Conservation (phyloP, 1,284 basidiomycete species). For the Sutorius eximius region DNA sequence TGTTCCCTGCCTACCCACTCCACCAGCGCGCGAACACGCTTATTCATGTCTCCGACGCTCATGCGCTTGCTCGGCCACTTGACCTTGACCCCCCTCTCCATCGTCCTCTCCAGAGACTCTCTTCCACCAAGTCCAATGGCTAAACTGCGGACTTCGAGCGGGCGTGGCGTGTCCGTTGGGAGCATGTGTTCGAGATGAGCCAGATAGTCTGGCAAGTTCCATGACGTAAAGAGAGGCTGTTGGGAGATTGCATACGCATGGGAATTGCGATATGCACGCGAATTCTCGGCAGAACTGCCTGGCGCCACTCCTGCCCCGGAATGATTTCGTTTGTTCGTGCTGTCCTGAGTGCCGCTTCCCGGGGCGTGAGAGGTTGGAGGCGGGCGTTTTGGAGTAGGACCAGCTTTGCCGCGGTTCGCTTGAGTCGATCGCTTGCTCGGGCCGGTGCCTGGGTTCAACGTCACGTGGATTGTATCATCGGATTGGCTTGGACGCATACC, state of each 20-base stretch:
- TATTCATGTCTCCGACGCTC: slow-evolving; percentile 96
- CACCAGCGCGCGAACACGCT: slow-evolving; percentile 86
- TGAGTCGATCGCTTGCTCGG: slow-evolving; percentile 45
- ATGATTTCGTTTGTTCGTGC: slow-evolving; percentile 47
- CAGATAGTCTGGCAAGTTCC: slow-evolving; percentile 94
- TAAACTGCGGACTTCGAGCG: slow-evolving; percentile 68
- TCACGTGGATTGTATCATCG: slow-evolving; percentile 38
- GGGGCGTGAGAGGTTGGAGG: slow-evolving; percentile 46
- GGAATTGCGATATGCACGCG: slow-evolving; percentile 68
- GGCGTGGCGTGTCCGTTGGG: slow-evolving; percentile 71
- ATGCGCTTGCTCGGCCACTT: slow-evolving; percentile 93
- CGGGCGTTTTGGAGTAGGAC: slow-evolving; percentile 45
- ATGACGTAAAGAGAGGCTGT: slow-evolving; percentile 74
- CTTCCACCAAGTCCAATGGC: slow-evolving; percentile 41
- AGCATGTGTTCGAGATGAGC: slow-evolving; percentile 85
- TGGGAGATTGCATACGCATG: slow-evolving; percentile 76
- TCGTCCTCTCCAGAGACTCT: slow-evolving; percentile 53
- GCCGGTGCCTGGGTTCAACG: slow-evolving; percentile 25
- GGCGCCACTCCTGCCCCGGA: slow-evolving; percentile 30
- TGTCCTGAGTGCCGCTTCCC: slow-evolving; percentile 45
- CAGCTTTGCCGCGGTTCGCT: slow-evolving; percentile 48
- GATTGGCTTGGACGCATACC: slow-evolving; percentile 45
- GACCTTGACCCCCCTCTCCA: slow-evolving; percentile 88
- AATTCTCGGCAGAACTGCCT: slow-evolving; percentile 31
- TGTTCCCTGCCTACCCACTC: slow-evolving; percentile 92